These are phyloP conservation scores for Cladorrhinum samala DNA, from an alignment of 495 filamentous ascomycete species.

Conservation along the genomic window DNA sequence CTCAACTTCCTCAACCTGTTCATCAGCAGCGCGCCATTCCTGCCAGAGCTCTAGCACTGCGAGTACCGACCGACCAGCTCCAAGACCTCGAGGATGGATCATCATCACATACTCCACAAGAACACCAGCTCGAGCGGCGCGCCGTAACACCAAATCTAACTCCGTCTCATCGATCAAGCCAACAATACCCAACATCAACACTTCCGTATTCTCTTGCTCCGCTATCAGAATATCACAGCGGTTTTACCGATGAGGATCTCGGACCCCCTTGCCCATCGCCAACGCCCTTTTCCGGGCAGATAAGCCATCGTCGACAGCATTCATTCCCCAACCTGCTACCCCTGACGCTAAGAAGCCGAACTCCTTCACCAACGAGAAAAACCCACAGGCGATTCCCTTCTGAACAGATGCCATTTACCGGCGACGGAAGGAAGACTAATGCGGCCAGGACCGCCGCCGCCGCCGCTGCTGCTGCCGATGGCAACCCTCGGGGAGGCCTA, in stretches of 20 bases:
- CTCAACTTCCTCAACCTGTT: background rate
- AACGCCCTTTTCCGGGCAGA: slow-evolving; percentile 13
- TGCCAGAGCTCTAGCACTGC: slow-evolving; percentile 15
- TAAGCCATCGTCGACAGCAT: slow-evolving; percentile 36
- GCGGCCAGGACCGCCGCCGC: slow-evolving; percentile 15
- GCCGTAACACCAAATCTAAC: slow-evolving; percentile 12
- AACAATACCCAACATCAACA: slow-evolving; percentile 5
- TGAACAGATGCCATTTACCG: slow-evolving; percentile 40
- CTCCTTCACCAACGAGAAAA: slow-evolving; percentile 29
- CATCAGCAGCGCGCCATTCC: slow-evolving; percentile 2
- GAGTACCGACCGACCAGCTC: slow-evolving; percentile 15
- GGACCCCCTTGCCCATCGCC: slow-evolving; percentile 16
- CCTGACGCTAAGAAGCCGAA: slow-evolving; percentile 25
- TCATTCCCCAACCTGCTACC: slow-evolving; percentile 36
- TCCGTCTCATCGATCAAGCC: slow-evolving; percentile 5
- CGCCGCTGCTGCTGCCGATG: too few relatives aligned
- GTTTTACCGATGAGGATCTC: slow-evolving; percentile 26
- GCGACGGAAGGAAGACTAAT: slow-evolving; percentile 27
- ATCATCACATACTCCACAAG: slow-evolving; percentile 12
- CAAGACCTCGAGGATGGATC: slow-evolving; percentile 14
- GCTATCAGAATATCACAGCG: slow-evolving; percentile 32
- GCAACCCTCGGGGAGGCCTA: slow-evolving; percentile 25
- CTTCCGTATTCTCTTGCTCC: slow-evolving; percentile 18
- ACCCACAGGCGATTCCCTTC: slow-evolving; percentile 17
- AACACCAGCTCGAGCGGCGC: slow-evolving; percentile 20